Conservation (phyloP, 2,329 filamentous ascomycete species). For the Ophiocordyceps camponoti-saundersi region DNA sequence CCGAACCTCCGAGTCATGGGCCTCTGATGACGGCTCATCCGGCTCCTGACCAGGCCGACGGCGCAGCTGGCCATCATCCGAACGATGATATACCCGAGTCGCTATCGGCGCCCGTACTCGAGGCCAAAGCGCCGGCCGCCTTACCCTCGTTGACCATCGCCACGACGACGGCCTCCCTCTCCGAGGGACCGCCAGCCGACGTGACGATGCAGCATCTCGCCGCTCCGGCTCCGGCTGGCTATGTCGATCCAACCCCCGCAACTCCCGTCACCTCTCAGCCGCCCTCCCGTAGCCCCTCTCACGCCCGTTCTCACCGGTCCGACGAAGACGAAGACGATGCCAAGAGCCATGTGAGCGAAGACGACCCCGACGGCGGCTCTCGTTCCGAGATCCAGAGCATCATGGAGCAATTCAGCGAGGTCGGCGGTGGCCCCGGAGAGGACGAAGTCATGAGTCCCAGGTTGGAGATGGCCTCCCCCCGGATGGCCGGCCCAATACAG, state of each 20-base stretch:
- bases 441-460: slow-evolving; percentile 88
- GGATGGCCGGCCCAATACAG: slow-evolving; percentile 46
- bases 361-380: slow-evolving; percentile 51
- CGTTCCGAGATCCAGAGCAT: slow-evolving; percentile 87
- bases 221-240: slow-evolving; percentile 25
- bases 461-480: slow-evolving; percentile 65
- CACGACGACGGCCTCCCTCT: slow-evolving; percentile 22
- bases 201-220: slow-evolving; percentile 25
- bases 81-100: too few species aligned
- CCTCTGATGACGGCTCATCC: neutral
- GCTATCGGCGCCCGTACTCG: neutral
- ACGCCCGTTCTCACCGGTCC: slow-evolving; percentile 33
- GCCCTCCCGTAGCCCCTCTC: slow-evolving; percentile 40
- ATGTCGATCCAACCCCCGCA: slow-evolving; percentile 40
- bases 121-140: neutral
- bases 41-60: neutral
- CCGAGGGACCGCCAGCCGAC: slow-evolving; percentile 26
- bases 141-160: neutral
- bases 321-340: slow-evolving; percentile 42
- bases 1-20: neutral
- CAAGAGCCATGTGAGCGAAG: slow-evolving; percentile 33
- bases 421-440: slow-evolving; percentile 50
- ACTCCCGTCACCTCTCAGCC: slow-evolving; percentile 38
- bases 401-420: slow-evolving; percentile 86
- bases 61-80: too few species aligned